phyloP scores from a whole-genome alignment of 495 filamentous ascomycete genomes.

The Lepraria neglecta region DNA sequence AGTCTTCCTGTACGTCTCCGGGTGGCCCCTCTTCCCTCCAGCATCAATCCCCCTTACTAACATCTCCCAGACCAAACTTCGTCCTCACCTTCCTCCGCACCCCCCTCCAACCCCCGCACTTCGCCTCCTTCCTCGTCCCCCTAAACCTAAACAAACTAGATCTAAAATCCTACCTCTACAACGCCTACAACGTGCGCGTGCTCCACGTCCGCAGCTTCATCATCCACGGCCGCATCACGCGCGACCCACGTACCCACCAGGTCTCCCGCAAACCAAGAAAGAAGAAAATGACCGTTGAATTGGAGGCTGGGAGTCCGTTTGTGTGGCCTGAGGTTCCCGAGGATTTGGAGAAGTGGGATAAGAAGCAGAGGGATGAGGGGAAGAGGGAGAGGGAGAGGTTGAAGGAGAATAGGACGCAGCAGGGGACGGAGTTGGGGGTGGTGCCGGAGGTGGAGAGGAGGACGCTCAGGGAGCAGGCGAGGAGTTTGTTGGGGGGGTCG shows the following conservation, averaged over 20 bases:
- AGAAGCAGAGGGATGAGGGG: constrained; percentile 31
- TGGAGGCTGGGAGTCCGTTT: constrained; percentile 50
- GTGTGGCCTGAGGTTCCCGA: constrained; percentile 58
- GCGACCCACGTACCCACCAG: constrained; percentile 34
- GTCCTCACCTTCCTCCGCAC: constrained; percentile 59
- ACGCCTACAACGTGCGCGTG: constrained; percentile 57
- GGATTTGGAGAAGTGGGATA: constrained; percentile 35
- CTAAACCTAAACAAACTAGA: constrained; percentile 74
- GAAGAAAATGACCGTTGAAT: constrained; percentile 76
- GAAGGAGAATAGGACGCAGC: not conserved
- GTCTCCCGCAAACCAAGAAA: constrained; percentile 47
- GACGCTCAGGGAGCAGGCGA: constrained; percentile 21
- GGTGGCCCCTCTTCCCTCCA: not conserved
- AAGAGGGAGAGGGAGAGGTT: constrained; percentile 26
- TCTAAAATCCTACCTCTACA: constrained; percentile 70
- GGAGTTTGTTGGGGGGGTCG: constrained; percentile 23
- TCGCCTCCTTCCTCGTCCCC: constrained; percentile 66
- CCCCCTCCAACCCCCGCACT: constrained; percentile 54
- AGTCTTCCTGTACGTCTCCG: constrained; percentile 23
- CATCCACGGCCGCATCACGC: constrained; percentile 48
- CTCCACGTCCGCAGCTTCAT: constrained; percentile 60
- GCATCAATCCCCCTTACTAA: constrained; percentile 7
- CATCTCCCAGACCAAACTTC: constrained; percentile 55
- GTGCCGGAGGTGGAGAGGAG: constrained; percentile 17
- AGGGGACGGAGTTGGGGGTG: constrained; percentile 14